Evolutionary conservation across 176 grass and related monocot genomes (phyloP).

Genomic region (Ampelocalamus luodianensis): DNA sequence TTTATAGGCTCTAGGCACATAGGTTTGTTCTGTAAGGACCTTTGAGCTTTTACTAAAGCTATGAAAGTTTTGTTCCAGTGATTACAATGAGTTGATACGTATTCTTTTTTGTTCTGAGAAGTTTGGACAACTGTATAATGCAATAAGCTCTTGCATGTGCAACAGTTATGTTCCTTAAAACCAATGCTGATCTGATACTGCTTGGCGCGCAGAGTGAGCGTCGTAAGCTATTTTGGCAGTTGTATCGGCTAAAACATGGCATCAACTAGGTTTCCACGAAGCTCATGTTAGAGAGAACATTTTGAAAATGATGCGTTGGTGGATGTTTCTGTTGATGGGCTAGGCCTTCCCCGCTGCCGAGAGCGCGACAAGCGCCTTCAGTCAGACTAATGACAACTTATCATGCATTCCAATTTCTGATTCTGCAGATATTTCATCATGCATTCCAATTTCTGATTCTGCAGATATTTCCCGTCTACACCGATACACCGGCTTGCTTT

Average conservation of each 20-base stretch:
- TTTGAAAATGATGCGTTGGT: neutral
- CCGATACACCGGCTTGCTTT: neutral
- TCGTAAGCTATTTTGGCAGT: neutral
- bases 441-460: neutral
- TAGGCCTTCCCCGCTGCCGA: neutral
- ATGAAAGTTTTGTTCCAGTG: slow-evolving; percentile 54
- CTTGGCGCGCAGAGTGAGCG: neutral
- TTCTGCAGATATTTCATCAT: neutral
- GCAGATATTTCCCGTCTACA: neutral
- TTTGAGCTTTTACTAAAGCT: slow-evolving; percentile 38
- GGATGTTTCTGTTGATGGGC: neutral
- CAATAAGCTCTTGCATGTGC: slow-evolving; percentile 5
- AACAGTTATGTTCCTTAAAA: neutral
- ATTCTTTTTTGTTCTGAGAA: neutral
- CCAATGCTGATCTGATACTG: neutral
- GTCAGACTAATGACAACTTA: neutral
- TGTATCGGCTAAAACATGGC: neutral
- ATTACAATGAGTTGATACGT: neutral
- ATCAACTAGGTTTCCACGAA: neutral
- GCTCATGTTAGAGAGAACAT: neutral
- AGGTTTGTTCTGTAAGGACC: slow-evolving; percentile 25
- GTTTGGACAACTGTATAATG: neutral
- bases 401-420: neutral
- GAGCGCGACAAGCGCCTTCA: neutral
- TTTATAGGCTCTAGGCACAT: slow-evolving; percentile 43